Conservation (phyloP, 495 filamentous ascomycete species). For the Pyrenula massariospora region DNA sequence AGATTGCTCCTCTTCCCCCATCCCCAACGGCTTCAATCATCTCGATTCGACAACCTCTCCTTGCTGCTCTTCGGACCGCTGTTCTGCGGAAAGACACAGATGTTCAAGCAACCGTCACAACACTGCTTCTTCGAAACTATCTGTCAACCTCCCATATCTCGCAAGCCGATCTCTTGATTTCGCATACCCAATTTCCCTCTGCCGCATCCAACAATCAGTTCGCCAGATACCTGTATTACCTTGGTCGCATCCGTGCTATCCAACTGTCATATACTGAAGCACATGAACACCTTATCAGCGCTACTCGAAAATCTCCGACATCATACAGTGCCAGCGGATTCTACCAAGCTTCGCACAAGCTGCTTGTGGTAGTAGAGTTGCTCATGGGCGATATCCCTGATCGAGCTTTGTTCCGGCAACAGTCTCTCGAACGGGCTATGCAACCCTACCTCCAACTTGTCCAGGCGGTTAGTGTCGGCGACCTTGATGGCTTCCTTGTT, state of each 20-base stretch:
- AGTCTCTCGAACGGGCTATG: constrained; percentile 71
- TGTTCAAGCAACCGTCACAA: constrained; percentile 89
- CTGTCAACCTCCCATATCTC: constrained; percentile 91
- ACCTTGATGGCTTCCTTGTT: constrained; percentile 81
- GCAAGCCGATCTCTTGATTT: constrained; percentile 89
- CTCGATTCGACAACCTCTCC: constrained; percentile 71
- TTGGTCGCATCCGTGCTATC: constrained; percentile 90
- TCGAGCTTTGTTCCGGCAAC: constrained; percentile 80
- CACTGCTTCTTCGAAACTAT: constrained; percentile 90
- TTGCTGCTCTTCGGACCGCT: constrained; percentile 82
- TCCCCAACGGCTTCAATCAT: constrained; percentile 76
- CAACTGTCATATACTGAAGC: constrained; percentile 94
- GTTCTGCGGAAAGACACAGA: constrained; percentile 93
- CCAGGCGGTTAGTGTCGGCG: constrained; percentile 87
- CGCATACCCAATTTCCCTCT: constrained; percentile 85
- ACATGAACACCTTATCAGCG: constrained; percentile 84
- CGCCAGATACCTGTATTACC: constrained; percentile 88
- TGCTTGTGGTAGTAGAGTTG: constrained; percentile 87
- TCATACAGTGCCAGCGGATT: constrained; percentile 83
- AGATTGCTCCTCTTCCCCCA: constrained; percentile 73
- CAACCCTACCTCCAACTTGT: constrained; percentile 88
- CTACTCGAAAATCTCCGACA: constrained; percentile 87
- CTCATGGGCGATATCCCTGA: constrained; percentile 99
- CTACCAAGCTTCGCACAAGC: constrained; percentile 87
- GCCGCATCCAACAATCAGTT: constrained; percentile 96